Conservation (phyloP, 495 filamentous ascomycete species). For the Wilcoxina mikolae region DNA sequence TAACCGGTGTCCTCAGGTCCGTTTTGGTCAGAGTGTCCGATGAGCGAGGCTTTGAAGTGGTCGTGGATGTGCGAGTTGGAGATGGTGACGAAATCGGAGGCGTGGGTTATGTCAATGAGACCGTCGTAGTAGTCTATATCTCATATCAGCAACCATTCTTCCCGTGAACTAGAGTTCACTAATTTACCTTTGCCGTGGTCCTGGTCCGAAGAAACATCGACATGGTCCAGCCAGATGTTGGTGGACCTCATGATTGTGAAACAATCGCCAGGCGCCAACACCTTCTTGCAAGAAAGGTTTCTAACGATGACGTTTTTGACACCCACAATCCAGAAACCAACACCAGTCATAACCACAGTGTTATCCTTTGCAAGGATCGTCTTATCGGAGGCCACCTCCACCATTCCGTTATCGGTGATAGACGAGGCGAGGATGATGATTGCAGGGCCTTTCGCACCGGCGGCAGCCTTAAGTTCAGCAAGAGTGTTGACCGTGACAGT, state of each 20-base stretch:
- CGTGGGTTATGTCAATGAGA: slow-evolving; percentile 46
- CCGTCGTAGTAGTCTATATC: slow-evolving; percentile 50
- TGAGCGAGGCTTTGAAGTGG: slow-evolving; percentile 50
- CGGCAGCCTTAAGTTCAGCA: slow-evolving; percentile 39
- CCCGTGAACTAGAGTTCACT: background rate
- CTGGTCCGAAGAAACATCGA: slow-evolving; percentile 45
- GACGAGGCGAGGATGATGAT: slow-evolving; percentile 38
- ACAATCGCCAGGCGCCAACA: slow-evolving; percentile 44
- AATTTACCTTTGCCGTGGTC: slow-evolving; percentile 35
- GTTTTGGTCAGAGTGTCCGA: slow-evolving; percentile 46
- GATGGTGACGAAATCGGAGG: slow-evolving; percentile 39
- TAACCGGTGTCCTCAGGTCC: slow-evolving; percentile 36
- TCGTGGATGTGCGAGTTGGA: slow-evolving; percentile 39
- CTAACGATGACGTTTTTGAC: slow-evolving; percentile 46
- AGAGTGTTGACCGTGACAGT: slow-evolving; percentile 46
- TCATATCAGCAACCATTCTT: background rate
- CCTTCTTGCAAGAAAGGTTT: slow-evolving; percentile 46
- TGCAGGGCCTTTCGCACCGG: slow-evolving; percentile 32
- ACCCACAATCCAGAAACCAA: slow-evolving; percentile 37
- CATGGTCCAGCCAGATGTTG: slow-evolving; percentile 58
- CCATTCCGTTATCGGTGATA: slow-evolving; percentile 34
- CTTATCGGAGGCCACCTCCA: slow-evolving; percentile 40
- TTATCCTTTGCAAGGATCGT: slow-evolving; percentile 37
- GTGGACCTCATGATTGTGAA: slow-evolving; percentile 42
- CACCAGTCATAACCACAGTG: slow-evolving; percentile 32